phyloP scores from a whole-genome alignment of 106 monocot species.

The Platanthera zijinensis region DNA sequence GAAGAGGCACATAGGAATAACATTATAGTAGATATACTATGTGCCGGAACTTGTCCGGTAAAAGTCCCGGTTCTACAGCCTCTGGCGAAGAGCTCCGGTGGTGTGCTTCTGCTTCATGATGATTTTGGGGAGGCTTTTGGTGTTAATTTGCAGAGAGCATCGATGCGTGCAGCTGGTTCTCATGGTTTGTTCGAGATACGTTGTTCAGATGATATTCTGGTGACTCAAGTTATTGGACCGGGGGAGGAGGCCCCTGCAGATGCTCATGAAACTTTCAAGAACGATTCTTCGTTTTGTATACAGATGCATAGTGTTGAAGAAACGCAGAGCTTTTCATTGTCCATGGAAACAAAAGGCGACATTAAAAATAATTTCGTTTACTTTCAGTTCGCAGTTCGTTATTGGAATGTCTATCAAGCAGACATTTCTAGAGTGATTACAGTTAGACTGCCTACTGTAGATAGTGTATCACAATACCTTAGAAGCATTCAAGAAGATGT shows the following conservation, averaged over 20 bases:
- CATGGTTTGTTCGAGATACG: conserved; percentile 92
- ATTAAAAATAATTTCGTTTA: conserved; percentile 67
- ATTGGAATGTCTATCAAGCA: conserved; percentile 73
- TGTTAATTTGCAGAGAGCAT: conserved; percentile 95
- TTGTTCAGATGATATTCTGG: conserved; percentile 89
- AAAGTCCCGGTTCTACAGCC: conserved; percentile 85
- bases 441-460: conserved; percentile 72
- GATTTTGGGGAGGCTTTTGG: conserved; percentile 99
- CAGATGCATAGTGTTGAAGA: conserved; percentile 96
- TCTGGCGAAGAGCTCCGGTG: conserved; percentile 85
- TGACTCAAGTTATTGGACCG: conserved; percentile 94
- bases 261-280: conserved; percentile 82
- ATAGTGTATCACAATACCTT: conserved; percentile 75
- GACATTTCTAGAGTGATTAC: conserved; percentile 91
- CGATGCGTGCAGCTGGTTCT: conserved; percentile 73
- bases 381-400: conserved; percentile 86
- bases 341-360: conserved; percentile 79
- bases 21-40: conserved; percentile 80
- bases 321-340: conserved; percentile 82
- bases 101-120: conserved; percentile 89
- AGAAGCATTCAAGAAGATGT: conserved; percentile 76
- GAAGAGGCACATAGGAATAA: conserved; percentile 55
- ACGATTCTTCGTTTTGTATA: conserved; percentile 71
- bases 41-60: conserved; percentile 89
- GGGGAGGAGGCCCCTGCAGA: conserved; percentile 87